Evolutionary conservation across 1,284 basidiomycete genomes (phyloP), one percentile per base, ranked within the genome.

Genomic region (Ustilago curta): DNA sequence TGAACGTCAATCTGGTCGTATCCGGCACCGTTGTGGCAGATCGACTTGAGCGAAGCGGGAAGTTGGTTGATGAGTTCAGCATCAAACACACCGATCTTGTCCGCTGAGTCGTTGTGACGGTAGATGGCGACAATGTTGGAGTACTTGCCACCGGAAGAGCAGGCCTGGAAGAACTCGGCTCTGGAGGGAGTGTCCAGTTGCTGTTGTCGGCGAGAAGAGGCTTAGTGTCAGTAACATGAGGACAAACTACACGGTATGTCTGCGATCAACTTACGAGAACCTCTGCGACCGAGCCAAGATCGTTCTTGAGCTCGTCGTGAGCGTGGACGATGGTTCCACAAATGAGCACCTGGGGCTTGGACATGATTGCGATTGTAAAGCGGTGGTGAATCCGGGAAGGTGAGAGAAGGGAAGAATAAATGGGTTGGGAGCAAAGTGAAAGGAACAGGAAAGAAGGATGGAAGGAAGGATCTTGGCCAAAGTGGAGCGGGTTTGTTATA

Each of bases 81-180:
- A 56, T 82, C 81, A 40, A 82, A 82, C 29, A 73, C 50, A 37
- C 81, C 81, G 29, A 82, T 70, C 42, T 75, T 78, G 56, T 64
- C 52, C 0, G 72, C 73, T 2, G 83, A 79, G 35, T 83, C 86
- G 85, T 92, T 91, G 83, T 91, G 88, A 57, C 93, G 88, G 87
- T 94, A 96, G 67, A 96, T 90, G 27, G 90, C 94, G 12, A 91
- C 88, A 2, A 90, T 88, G 39, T 90, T 89, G 49, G 88, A 88
- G 86, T 94, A 96, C 63, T 68, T 77, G 50, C 79, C 79, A 27
- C 78, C 74, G 5, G 59, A 60, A 18, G 57, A 42, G 56, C 73
- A 68, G 5, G 76, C 73, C 42, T 54, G 29, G 56, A 78, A 65
- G 37, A 80, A 74, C 61, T 77, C 77, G 27, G 45, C 59, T 21